These are phyloP conservation scores for Epichloe glyceriae DNA, from an alignment of 2,329 filamentous ascomycete genomes.

Conservation along the genomic window DNA sequence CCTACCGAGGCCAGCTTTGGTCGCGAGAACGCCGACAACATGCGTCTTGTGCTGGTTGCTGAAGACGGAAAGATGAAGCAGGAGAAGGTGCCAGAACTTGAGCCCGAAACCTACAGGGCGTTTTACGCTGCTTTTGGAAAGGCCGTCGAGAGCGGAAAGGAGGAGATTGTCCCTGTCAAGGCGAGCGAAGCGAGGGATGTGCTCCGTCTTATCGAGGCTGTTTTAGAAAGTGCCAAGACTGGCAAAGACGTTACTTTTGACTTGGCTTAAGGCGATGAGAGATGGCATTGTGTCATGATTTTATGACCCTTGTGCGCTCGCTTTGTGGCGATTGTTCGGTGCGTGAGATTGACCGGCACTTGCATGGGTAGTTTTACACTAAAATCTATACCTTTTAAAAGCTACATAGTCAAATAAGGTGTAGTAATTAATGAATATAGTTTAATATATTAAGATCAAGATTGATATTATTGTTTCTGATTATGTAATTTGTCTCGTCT, in stretches of 20 bases:
- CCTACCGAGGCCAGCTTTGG: constrained; percentile 53
- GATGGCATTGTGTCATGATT: too few species aligned
- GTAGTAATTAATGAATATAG: too few species aligned
- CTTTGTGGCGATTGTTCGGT: too few species aligned
- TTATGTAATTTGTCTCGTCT: too few species aligned
- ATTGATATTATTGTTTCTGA: too few species aligned
- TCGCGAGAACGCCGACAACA: constrained; percentile 45
- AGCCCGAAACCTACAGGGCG: constrained; percentile 53
- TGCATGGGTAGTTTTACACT: too few species aligned
- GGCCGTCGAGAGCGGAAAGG: constrained; percentile 33
- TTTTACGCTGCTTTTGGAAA: constrained; percentile 47
- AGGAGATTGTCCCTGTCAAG: constrained; percentile 39
- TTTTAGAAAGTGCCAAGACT: constrained; percentile 35
- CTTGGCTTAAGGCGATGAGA: too few species aligned
- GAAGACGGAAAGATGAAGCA: constrained; percentile 37
- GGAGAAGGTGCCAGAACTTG: constrained; percentile 41
- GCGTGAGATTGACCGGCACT: too few species aligned
- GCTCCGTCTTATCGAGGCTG: constrained; percentile 38
- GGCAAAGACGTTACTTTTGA: constrained; percentile 29
- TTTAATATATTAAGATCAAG: too few species aligned
- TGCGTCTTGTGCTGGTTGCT: constrained; percentile 43
- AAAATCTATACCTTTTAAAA: too few species aligned
- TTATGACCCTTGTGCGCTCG: too few species aligned
- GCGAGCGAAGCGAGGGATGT: constrained; percentile 40
- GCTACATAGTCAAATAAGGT: too few species aligned